Conservation (phyloP, 2,329 filamentous ascomycete species). For the Fusarium kyushuense region DNA sequence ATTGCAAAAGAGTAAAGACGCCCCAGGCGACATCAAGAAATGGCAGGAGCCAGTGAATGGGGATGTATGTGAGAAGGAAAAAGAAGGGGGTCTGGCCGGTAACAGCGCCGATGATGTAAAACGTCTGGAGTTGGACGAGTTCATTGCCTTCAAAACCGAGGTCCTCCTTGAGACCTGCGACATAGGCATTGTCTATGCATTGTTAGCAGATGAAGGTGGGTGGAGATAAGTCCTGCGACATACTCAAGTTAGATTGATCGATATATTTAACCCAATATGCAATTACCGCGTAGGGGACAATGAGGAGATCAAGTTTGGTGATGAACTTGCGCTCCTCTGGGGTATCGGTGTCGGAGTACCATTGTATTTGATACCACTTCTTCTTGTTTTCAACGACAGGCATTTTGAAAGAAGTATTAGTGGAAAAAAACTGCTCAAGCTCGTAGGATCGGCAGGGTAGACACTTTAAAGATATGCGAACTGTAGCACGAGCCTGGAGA, state of each 20-base stretch:
- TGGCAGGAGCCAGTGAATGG: slow-evolving; percentile 65
- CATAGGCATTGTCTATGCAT: slow-evolving; percentile 64
- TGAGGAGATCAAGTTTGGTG: slow-evolving; percentile 66
- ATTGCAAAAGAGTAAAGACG: slow-evolving; percentile 68
- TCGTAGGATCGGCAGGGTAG: neutral
- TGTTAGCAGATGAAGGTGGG: neutral
- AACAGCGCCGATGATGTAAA: slow-evolving; percentile 61
- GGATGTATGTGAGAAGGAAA: slow-evolving; percentile 60
- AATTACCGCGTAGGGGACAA: slow-evolving; percentile 49
- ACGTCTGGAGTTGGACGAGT: slow-evolving; percentile 66
- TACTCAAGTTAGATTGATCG: slow-evolving; percentile 46
- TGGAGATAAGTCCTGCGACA: neutral
- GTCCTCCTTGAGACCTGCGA: slow-evolving; percentile 65
- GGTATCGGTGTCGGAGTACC: slow-evolving; percentile 27
- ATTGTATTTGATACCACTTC: slow-evolving; percentile 32
- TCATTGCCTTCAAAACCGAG: slow-evolving; percentile 64
- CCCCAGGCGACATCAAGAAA: slow-evolving; percentile 66
- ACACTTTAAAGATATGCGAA: slow-evolving; percentile 11
- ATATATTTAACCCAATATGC: slow-evolving; percentile 48
- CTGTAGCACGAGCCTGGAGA: neutral
- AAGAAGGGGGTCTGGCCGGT: slow-evolving; percentile 64
- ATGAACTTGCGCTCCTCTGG: slow-evolving; percentile 35
- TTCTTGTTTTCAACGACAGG: slow-evolving; percentile 14
- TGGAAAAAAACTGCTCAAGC: neutral
- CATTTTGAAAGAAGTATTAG: slow-evolving; percentile 6